Evolutionary conservation across 1,139 yeast genomes (phyloP), one percentile per base, ranked within the genome.

Genomic region (Wickerhamomyces sp.): DNA sequence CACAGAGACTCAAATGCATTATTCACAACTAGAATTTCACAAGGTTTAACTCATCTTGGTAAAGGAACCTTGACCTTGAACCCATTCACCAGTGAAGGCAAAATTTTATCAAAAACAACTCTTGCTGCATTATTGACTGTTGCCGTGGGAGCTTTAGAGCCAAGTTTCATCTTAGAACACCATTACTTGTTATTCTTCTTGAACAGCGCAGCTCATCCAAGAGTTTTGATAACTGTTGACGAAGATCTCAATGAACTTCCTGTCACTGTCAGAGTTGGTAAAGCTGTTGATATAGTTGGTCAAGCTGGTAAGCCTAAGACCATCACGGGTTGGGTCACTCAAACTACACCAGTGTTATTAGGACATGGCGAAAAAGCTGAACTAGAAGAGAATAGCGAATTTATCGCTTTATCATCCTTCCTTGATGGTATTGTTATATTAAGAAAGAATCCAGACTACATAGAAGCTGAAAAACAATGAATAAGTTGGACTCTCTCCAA

Each of bases 281-380:
- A 92, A 68, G 97, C 98, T 5, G 98, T 94, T 34, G 98, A 94
- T 61, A 88, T 90, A 33, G 97, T 94, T 46, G 98, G 98, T 28
- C 97, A 90, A 64, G 98, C 97, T 0, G 98, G 99, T 68, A 88
- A 88, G 56, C 98, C 98, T 31, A 92, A 92, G 70, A 90, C 97
- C 20, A 94, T 94, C 37, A 94, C 98, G 5, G 98, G 98, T 31
- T 94, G 98, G 98, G 97, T 92, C 19, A 94, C 99, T 2, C 98
- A 94, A 60, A 86, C 95, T 7, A 92, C 98, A 0, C 99, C 99
- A 0, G 98, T 92, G 19, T 71, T 94, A 54, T 72, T 94, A 46
- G 90, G 94, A 39, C 81, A 82, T 54, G 97, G 97, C 36, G 98
- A 94, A 64, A 76, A 97, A 49, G 99, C 98, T 0, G 99, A 94